Evolutionary conservation across 306 rosid genomes (phyloP), one percentile per base, ranked within the genome.

Genomic region (Carpinus viminea): DNA sequence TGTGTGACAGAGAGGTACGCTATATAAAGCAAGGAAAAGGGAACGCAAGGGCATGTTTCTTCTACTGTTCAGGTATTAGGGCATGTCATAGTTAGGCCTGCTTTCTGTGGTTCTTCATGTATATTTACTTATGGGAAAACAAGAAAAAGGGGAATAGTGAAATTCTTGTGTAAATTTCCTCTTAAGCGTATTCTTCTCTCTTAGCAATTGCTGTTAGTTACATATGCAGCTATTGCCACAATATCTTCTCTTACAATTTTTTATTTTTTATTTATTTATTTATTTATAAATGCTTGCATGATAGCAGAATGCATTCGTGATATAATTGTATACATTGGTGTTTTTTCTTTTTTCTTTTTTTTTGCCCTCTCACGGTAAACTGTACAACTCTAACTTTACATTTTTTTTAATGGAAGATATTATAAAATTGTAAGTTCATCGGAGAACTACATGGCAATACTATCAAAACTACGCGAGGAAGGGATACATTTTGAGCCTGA

Each of bases 401-500:
- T 9, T 4, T 81, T 75, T 70, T 72, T 79, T 81, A 71, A 43
- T 85, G 45, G 75, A 85, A 95, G 98, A 79, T 91, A 89, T 87
- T 91, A 85, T 81, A 92, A 95, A 84, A 91, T 95, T 76, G 98
- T 87, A 50, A 89, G 90, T 71, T 89, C 95, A 15, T 82, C 98
- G 8, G 97, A 92, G 78, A 92, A 92, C 87, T 95, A 90, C 84
- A 74, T 91, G 16, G 83, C 81, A 73, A 85, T 92, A 76, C 83
- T 90, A 55, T 86, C 87, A 16, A 92, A 86, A 82, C 83, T 92
- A 83, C 96, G 98, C 9, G 91, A 89, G 38, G 93, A 90, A 81
- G 91, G 88, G 82, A 83, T 92, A 82, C 84, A 80, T 64, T 95
- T 87, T 72, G 98, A 90, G 94, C 86, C 91, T 50, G 98, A 95